Conservation (phyloP, 768 basidiomycete species). For the Tremella fuciformis region DNA sequence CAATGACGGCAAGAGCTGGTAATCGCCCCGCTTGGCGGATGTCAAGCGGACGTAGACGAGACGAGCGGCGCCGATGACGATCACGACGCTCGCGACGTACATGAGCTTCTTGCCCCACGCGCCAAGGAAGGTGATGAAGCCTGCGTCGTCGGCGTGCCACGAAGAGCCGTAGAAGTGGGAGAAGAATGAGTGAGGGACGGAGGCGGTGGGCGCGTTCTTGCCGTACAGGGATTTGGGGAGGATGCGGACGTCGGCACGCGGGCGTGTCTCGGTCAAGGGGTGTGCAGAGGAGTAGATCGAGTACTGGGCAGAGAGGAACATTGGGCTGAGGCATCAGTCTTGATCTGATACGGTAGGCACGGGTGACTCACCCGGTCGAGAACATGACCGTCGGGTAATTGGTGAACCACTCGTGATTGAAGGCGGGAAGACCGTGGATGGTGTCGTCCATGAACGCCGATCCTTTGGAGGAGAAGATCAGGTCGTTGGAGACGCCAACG, state of each 20-base stretch:
- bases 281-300: conserved; percentile 64
- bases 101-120: conserved; percentile 83
- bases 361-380: conserved; percentile 64
- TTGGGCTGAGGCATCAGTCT: conserved; percentile 60
- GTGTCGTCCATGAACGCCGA: conserved; percentile 90
- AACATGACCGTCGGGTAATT: conserved; percentile 99
- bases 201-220: conserved; percentile 80
- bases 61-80: conserved; percentile 68
- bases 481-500: conserved; percentile 91
- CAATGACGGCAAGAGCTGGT: conserved; percentile 26
- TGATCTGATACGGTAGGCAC: neutral
- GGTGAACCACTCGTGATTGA: conserved; percentile 88
- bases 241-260: conserved; percentile 75
- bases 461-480: conserved; percentile 81
- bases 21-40: conserved; percentile 9
- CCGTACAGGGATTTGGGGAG: conserved; percentile 96
- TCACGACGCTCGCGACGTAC: conserved; percentile 73
- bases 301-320: conserved; percentile 95
- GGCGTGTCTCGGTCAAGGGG: conserved; percentile 55
- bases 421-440: conserved; percentile 83
- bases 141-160: conserved; percentile 97
- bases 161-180: conserved; percentile 96
- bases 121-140: conserved; percentile 90
- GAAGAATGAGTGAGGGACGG: conserved; percentile 89
- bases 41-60: conserved; percentile 41